These are phyloP conservation scores for Fraxinus americana DNA, from an alignment of 257 asterid genomes.

Conservation along the genomic window DNA sequence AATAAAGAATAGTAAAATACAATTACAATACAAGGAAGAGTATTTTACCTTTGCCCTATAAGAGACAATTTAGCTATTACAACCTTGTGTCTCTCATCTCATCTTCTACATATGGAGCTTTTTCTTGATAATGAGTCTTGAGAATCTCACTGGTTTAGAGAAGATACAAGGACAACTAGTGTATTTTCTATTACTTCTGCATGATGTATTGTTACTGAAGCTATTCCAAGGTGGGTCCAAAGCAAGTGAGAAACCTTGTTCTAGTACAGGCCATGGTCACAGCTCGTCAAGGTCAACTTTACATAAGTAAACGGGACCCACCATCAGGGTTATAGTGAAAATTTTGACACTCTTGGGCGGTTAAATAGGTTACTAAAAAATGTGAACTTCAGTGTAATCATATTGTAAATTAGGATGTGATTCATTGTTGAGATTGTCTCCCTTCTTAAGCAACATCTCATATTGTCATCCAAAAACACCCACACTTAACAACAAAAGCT, in stretches of 20 bases:
- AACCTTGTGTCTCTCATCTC: not conserved
- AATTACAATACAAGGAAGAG: not conserved
- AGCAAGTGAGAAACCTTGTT: not conserved
- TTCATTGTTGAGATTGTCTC: not conserved
- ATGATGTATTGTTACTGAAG: not conserved
- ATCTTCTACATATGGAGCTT: not conserved
- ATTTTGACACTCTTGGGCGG: conserved; percentile 3
- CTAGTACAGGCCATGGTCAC: not conserved
- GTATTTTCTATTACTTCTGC: not conserved
- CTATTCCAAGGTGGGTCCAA: not conserved
- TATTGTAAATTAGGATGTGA: not conserved
- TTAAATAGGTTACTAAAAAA: not conserved
- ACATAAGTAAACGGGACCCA: too few species aligned
- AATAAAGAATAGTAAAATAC: not conserved
- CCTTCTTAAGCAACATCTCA: not conserved
- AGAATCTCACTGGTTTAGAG: not conserved
- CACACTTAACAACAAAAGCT: not conserved
- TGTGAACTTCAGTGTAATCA: not conserved
- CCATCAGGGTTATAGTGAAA: not conserved
- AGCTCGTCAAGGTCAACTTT: not conserved
- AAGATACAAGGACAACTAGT: not conserved
- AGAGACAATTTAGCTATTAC: not conserved
- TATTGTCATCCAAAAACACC: not conserved
- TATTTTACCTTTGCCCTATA: not conserved
- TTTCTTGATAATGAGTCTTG: not conserved